Conservation (phyloP, 192 early-diverging fungal genomes). For the Coemansia sp. region DNA sequence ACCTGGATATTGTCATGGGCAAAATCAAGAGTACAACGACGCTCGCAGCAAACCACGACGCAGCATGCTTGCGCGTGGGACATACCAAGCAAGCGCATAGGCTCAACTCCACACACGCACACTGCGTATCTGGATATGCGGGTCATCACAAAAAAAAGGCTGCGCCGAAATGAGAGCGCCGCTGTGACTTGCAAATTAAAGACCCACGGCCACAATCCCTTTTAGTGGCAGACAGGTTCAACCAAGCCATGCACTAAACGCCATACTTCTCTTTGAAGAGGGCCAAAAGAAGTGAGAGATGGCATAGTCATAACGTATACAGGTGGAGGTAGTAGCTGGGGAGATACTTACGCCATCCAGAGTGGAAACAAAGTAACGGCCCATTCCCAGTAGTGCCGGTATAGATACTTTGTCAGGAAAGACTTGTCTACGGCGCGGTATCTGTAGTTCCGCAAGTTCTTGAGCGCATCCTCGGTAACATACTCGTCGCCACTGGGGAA, state of each 20-base stretch:
- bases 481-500: constrained; percentile 59
- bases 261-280: not conserved
- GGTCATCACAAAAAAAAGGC: constrained; percentile 1
- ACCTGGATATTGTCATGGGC: not conserved
- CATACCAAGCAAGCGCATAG: not conserved
- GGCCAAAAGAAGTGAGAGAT: not conserved
- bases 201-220: not conserved
- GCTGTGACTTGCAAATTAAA: not conserved
- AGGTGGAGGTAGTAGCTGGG: not conserved
- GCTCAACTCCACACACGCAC: not conserved
- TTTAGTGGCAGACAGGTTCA: not conserved
- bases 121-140: not conserved
- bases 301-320: not conserved
- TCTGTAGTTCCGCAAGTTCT: constrained; percentile 76
- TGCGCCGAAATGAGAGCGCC: not conserved
- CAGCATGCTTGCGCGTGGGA: not conserved
- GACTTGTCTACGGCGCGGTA: constrained; percentile 84
- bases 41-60: not conserved
- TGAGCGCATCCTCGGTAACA: constrained; percentile 67
- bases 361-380: constrained; percentile 83
- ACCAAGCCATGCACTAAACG: constrained; percentile 4
- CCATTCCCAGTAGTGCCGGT: constrained; percentile 90
- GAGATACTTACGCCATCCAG: constrained; percentile 88
- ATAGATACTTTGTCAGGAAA: constrained; percentile 76
- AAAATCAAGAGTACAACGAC: not conserved